Evolutionary conservation across 1,284 basidiomycete genomes (phyloP).

Genomic region (Cutaneotrichosporon mucoides): DNA sequence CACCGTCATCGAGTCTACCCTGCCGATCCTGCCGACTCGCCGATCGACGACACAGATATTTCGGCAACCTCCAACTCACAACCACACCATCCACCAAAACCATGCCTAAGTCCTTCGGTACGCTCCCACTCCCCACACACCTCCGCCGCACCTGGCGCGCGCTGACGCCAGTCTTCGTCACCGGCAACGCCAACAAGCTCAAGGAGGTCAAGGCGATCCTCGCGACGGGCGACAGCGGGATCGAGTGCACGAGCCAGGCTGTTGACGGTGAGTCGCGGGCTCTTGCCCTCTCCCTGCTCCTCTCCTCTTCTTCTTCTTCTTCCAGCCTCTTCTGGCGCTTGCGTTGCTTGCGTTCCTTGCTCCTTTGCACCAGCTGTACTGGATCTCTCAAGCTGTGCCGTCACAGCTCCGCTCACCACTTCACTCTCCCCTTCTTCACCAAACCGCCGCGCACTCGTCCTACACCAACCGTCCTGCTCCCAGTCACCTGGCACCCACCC

Average conservation of each 20-base stretch:
- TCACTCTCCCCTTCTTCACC: too few species aligned
- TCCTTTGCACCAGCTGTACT: too few species aligned
- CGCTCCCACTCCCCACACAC: neutral
- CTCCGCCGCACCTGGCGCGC: neutral
- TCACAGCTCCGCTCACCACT: too few species aligned
- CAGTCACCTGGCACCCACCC: neutral
- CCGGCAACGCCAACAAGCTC: slow-evolving; percentile 91
- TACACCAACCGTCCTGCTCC: neutral
- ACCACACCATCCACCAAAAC: neutral
- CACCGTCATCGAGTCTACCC: too few species aligned
- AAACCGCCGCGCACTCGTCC: too few species aligned
- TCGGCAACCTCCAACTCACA: too few species aligned
- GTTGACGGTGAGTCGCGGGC: slow-evolving; percentile 38
- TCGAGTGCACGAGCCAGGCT: slow-evolving; percentile 38
- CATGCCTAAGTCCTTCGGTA: slow-evolving; percentile 19
- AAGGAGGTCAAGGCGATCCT: slow-evolving; percentile 66
- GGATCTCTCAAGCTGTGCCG: too few species aligned
- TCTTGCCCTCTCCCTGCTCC: neutral
- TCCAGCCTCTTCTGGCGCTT: too few species aligned
- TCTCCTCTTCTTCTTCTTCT: too few species aligned
- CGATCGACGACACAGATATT: too few species aligned
- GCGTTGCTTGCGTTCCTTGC: too few species aligned
- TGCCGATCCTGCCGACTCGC: too few species aligned
- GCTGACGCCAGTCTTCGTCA: slow-evolving; percentile 70
- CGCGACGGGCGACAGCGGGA: slow-evolving; percentile 36